These are phyloP conservation scores for Harringtonia aguacate DNA, from an alignment of 2,329 filamentous ascomycete species.

Conservation along the genomic window DNA sequence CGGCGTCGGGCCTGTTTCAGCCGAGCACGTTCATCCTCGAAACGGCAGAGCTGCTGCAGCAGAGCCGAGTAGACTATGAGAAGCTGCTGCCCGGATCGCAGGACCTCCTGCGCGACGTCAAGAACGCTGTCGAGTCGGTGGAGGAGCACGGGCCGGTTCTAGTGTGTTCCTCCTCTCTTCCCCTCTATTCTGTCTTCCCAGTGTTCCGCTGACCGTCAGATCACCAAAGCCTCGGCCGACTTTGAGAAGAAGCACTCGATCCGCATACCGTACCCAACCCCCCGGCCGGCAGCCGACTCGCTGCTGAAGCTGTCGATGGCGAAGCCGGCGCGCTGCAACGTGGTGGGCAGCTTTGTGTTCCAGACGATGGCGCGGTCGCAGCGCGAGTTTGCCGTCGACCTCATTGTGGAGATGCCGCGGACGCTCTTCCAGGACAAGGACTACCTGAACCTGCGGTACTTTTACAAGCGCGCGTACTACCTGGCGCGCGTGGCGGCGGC, in stretches of 20 bases:
- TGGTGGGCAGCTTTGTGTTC: conserved; percentile 77
- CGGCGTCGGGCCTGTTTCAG: conserved; percentile 19
- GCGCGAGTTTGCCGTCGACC: conserved; percentile 54
- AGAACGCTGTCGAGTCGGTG: conserved; percentile 40
- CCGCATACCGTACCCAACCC: conserved; percentile 75
- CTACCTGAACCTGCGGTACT: conserved; percentile 85
- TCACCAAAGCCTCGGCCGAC: conserved; percentile 55
- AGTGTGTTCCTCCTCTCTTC: conserved; percentile 20
- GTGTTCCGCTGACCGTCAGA: conserved; percentile 32
- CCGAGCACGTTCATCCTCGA: conserved; percentile 47
- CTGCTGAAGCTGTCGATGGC: conserved; percentile 75
- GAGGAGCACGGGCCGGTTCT: conserved; percentile 36
- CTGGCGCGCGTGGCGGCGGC: conserved; percentile 68
- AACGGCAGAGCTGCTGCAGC: conserved; percentile 47
- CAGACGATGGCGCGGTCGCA: conserved; percentile 62
- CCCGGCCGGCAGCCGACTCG: conserved; percentile 61
- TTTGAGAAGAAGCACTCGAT: conserved; percentile 59
- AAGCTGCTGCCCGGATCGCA: conserved; percentile 38
- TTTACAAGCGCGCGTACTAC: conserved; percentile 90
- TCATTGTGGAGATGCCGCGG: conserved; percentile 77
- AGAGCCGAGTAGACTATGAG: conserved; percentile 41
- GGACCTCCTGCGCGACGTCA: conserved; percentile 38
- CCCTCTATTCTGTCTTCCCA: background rate
- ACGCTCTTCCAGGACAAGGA: conserved; percentile 86
- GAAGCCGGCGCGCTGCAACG: conserved; percentile 69